Evolutionary conservation across 2,329 filamentous ascomycete species (phyloP).

Genomic region (Colletotrichum lupini): DNA sequence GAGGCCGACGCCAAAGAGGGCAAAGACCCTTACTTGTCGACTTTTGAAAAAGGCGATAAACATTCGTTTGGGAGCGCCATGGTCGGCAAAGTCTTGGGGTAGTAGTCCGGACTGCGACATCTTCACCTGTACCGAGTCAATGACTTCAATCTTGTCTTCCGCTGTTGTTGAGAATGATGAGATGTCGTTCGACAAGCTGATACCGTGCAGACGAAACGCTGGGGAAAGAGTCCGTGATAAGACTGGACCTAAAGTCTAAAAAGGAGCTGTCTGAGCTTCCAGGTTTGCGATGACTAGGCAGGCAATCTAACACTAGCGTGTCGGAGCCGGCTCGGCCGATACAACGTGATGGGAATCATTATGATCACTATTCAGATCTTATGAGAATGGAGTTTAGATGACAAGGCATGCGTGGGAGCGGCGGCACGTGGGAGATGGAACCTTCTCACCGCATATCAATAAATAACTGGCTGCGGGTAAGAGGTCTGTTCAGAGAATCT

Average conservation of each 20-base stretch:
- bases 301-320: not conserved
- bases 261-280: slow-evolving; percentile 19
- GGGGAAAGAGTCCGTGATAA: not conserved
- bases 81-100: not conserved
- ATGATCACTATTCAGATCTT: not conserved
- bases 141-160: not conserved
- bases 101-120: slow-evolving; percentile 19
- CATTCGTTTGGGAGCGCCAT: not conserved
- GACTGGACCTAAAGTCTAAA: not conserved
- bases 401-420: not conserved
- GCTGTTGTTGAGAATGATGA: not conserved
- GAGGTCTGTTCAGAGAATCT: not conserved
- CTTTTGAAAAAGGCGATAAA: not conserved
- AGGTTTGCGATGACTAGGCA: slow-evolving; percentile 21
- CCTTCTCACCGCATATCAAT: no score
- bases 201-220: not conserved
- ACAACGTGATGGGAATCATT: not conserved
- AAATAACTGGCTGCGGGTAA: not conserved
- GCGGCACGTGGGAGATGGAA: not conserved
- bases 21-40: not conserved
- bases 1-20: not conserved
- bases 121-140: not conserved
- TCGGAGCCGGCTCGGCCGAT: slow-evolving; percentile 25
- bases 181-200: not conserved
- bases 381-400: not conserved